Conservation (phyloP, 768 basidiomycete genomes). For the Mycena pura region DNA sequence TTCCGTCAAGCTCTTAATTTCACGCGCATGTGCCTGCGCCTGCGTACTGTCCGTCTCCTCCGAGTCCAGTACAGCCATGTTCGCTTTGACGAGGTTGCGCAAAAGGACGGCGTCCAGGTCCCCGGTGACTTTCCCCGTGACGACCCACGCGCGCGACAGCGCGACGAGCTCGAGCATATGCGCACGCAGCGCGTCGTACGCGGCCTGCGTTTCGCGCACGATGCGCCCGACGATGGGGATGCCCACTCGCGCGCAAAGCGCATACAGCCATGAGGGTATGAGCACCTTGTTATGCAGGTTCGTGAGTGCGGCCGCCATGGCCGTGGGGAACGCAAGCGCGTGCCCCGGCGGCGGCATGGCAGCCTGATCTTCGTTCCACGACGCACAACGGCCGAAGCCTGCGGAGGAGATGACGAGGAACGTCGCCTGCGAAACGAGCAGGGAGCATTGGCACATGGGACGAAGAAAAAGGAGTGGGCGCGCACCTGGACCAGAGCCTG, state of each 20-base stretch:
- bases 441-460: too few relatives aligned
- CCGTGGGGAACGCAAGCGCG: constrained; percentile 41
- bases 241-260: constrained; percentile 32
- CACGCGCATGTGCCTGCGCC: constrained; percentile 35
- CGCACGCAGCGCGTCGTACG: constrained; percentile 43
- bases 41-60: too few relatives aligned
- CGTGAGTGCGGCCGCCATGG: constrained; percentile 38
- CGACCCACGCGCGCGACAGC: constrained; percentile 43
- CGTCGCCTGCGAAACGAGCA: constrained; percentile 18
- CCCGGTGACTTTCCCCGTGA: constrained; percentile 31
- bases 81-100: constrained; percentile 54
- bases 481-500: not conserved
- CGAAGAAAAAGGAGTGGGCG: too few relatives aligned
- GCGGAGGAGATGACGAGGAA: constrained; percentile 49
- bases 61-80: too few relatives aligned
- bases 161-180: constrained; percentile 52
- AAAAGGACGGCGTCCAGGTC: constrained; percentile 46
- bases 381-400: constrained; percentile 46
- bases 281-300: constrained; percentile 38
- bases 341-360: constrained; percentile 37
- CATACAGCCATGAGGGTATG: constrained; percentile 43
- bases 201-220: constrained; percentile 34
- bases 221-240: constrained; percentile 45
- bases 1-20: constrained; percentile 46
- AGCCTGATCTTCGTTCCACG: constrained; percentile 40